These are phyloP conservation scores for Aspergillus sp. DNA, from an alignment of 2,329 filamentous ascomycete species.

Conservation along the genomic window DNA sequence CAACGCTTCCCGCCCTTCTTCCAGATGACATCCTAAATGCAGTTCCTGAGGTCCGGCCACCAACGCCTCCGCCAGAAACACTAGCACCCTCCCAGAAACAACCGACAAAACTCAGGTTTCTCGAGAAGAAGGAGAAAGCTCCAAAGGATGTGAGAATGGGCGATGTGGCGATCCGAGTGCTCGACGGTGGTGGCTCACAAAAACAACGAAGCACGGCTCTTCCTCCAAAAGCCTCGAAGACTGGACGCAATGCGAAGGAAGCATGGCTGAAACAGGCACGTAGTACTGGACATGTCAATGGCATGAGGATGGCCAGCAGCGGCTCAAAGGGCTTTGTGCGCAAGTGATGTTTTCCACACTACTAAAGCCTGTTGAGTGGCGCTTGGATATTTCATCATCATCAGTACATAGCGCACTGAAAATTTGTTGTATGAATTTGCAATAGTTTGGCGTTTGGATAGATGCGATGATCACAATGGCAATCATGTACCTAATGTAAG, in stretches of 20 bases:
- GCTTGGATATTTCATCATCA: background rate
- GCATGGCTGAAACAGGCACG: slow-evolving; percentile 41
- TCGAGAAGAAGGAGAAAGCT: slow-evolving; percentile 49
- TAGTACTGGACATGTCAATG: slow-evolving; percentile 32
- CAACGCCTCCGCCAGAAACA: slow-evolving; percentile 45
- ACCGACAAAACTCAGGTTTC: slow-evolving; percentile 49
- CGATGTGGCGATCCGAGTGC: slow-evolving; percentile 50
- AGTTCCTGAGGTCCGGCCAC: slow-evolving; percentile 44
- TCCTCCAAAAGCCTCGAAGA: slow-evolving; percentile 48
- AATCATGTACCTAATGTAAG: slow-evolving; percentile 1
- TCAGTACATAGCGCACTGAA: background rate
- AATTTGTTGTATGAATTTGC: background rate
- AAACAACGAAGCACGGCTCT: slow-evolving; percentile 41
- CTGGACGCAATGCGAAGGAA: slow-evolving; percentile 37
- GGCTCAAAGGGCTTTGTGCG: slow-evolving; percentile 40
- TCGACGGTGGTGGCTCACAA: slow-evolving; percentile 37
- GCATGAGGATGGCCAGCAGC: slow-evolving; percentile 39
- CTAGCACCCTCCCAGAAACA: slow-evolving; percentile 24
- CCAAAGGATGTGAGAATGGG: slow-evolving; percentile 53
- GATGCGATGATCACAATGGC: slow-evolving; percentile 3
- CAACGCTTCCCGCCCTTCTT: slow-evolving; percentile 50
- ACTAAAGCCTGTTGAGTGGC: background rate
- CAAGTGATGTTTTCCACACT: slow-evolving; percentile 12
- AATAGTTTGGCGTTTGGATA: slow-evolving; percentile 8
- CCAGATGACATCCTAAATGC: slow-evolving; percentile 53